phyloP scores from a whole-genome alignment of 306 rosid species.

The Fragaria ananassa region DNA sequence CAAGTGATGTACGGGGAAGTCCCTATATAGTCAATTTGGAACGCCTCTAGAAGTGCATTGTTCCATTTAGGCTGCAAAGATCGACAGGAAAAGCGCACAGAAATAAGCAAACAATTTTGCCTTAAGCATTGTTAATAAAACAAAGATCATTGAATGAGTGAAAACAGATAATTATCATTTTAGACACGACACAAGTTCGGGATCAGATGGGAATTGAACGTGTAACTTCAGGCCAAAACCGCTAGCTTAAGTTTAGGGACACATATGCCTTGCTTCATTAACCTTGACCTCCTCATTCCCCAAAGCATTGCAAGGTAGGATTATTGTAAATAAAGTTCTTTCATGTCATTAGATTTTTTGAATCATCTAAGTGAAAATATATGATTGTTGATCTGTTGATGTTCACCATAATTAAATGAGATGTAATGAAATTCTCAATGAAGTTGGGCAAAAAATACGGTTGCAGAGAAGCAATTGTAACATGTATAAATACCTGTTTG shows the following conservation, averaged over 20 bases:
- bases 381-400: background rate
- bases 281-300: background rate
- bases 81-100: background rate
- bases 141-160: background rate
- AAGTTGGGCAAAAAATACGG: background rate
- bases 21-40: slow-evolving; percentile 88
- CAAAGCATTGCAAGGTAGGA: background rate
- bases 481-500: slow-evolving; percentile 63
- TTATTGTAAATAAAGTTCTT: background rate
- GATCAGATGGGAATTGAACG: background rate
- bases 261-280: background rate
- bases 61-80: slow-evolving; percentile 93
- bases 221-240: background rate
- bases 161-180: background rate
- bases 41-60: slow-evolving; percentile 83
- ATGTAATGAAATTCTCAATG: background rate
- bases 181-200: no score
- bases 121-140: background rate
- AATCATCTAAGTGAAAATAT: background rate
- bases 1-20: slow-evolving; percentile 82
- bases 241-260: background rate
- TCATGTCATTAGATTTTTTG: background rate
- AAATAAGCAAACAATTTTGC: slow-evolving; percentile 1
- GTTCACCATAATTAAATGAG: background rate
- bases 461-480: background rate